These are phyloP conservation scores for Irpex lacteus DNA, from an alignment of 1,284 basidiomycete species.

Conservation along the genomic window DNA sequence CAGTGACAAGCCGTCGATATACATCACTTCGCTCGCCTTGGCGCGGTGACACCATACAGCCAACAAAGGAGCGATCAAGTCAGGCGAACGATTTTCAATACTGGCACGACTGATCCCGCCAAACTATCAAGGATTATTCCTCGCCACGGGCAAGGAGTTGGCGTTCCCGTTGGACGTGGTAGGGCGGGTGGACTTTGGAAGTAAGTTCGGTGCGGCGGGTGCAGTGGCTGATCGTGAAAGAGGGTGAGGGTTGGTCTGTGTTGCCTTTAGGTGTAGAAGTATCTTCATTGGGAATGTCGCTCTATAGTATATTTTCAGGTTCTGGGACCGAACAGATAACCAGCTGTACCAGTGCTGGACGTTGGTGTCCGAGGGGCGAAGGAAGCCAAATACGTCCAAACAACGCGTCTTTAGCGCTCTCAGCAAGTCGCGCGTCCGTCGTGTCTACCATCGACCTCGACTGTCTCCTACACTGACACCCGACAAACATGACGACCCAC, in stretches of 20 bases:
- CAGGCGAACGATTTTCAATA: not conserved
- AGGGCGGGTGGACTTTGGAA: not conserved
- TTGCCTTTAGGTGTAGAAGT: too few relatives aligned
- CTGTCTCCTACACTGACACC: not conserved
- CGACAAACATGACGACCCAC: conserved; percentile 4
- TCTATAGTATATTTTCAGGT: too few relatives aligned
- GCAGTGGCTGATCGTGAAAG: too few relatives aligned
- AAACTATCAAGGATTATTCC: not conserved
- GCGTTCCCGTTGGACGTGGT: not conserved
- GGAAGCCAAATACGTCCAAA: conserved; percentile 12
- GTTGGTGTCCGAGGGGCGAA: not conserved
- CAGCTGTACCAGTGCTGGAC: too few relatives aligned
- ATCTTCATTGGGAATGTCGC: too few relatives aligned
- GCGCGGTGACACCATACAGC: conserved; percentile 8
- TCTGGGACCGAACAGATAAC: too few relatives aligned
- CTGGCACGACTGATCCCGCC: not conserved
- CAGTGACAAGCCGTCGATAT: conserved; percentile 36
- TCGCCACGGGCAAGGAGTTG: not conserved
- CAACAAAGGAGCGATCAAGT: not conserved
- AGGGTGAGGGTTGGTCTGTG: too few relatives aligned
- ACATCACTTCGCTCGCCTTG: conserved; percentile 51
- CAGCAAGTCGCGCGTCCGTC: not conserved
- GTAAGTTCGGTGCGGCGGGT: too few relatives aligned
- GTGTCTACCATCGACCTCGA: not conserved
- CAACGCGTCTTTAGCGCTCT: conserved; percentile 12